These are phyloP conservation scores for Flaveria robusta DNA, from an alignment of 129 eudicot species.

Conservation along the genomic window DNA sequence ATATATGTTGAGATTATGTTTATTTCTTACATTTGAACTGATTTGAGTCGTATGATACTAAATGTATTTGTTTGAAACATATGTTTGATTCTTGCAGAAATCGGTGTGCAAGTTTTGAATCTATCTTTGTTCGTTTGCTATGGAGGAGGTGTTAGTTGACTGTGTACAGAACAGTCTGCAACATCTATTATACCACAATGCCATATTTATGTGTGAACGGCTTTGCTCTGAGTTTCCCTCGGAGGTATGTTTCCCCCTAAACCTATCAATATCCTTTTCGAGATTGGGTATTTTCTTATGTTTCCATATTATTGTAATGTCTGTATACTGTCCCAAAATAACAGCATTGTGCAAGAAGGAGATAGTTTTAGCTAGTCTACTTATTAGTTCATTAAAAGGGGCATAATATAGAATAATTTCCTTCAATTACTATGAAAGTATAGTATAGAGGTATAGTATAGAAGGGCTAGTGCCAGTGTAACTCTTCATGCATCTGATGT, in stretches of 20 bases:
- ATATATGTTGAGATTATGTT: slow-evolving; percentile 14
- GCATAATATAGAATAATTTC: not conserved
- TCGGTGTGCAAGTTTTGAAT: slow-evolving; percentile 9
- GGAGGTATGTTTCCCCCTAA: slow-evolving; percentile 49
- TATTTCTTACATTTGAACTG: slow-evolving; percentile 2
- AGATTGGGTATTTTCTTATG: not conserved
- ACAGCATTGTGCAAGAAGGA: not conserved
- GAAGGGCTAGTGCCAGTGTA: not conserved
- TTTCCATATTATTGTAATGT: not conserved
- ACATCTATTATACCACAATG: slow-evolving; percentile 65
- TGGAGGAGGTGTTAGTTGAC: slow-evolving; percentile 76
- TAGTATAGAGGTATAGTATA: not conserved
- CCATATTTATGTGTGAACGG: slow-evolving; percentile 88
- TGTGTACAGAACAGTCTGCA: slow-evolving; percentile 72
- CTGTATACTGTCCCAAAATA: not conserved
- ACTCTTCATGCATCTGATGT: not conserved
- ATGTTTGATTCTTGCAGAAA: not conserved
- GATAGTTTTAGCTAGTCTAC: slow-evolving; percentile 2
- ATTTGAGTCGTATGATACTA: slow-evolving; percentile 6
- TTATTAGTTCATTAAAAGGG: not conserved
- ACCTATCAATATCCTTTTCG: not conserved
- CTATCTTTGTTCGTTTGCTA: slow-evolving; percentile 31
- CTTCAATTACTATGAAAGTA: not conserved
- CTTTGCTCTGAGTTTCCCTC: slow-evolving; percentile 97
- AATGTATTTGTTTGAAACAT: not conserved